phyloP scores from a whole-genome alignment of 495 filamentous ascomycete species.

The Aspergillus sclerotioniger region DNA sequence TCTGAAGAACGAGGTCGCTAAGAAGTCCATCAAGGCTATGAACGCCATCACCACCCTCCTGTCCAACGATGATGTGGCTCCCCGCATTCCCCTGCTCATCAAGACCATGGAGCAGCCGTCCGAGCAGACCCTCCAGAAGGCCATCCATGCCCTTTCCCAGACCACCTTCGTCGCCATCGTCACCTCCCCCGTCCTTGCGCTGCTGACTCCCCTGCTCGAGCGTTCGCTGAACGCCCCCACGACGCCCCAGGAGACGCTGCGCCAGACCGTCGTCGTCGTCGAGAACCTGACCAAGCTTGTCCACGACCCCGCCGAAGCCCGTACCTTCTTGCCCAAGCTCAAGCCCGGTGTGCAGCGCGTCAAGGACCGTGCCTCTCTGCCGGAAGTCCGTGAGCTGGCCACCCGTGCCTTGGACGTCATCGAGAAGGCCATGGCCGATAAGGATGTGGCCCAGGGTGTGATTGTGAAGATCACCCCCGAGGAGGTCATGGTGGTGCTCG shows the following conservation, averaged over 20 bases:
- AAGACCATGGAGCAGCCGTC: slow-evolving; percentile 95
- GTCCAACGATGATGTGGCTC: slow-evolving; percentile 94
- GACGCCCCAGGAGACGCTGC: slow-evolving; percentile 90
- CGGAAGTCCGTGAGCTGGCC: slow-evolving; percentile 91
- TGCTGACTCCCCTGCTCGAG: slow-evolving; percentile 93
- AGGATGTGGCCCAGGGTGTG: slow-evolving; percentile 51
- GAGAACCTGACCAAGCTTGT: slow-evolving; percentile 99
- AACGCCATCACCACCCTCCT: slow-evolving; percentile 83
- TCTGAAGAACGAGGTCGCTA: slow-evolving; percentile 84
- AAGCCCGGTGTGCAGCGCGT: slow-evolving; percentile 91
- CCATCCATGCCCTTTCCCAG: slow-evolving; percentile 93
- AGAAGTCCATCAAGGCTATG: slow-evolving; percentile 89
- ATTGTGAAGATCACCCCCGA: slow-evolving; percentile 69
- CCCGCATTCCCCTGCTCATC: slow-evolving; percentile 88
- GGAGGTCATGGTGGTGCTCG: slow-evolving; percentile 72
- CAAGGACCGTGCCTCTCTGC: slow-evolving; percentile 81
- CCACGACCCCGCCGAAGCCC: slow-evolving; percentile 93
- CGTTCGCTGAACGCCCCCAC: slow-evolving; percentile 84
- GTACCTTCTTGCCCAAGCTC: slow-evolving; percentile 93
- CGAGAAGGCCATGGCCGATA: slow-evolving; percentile 86
- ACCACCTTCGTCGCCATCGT: slow-evolving; percentile 99
- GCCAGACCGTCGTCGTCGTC: slow-evolving; percentile 95
- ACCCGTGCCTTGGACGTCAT: slow-evolving; percentile 80
- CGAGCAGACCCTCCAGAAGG: slow-evolving; percentile 82
- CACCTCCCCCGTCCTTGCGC: slow-evolving; percentile 95